Evolutionary conservation across 768 basidiomycete species (phyloP), one percentile per base, ranked within the genome.

Genomic region (Suillus occidentalis): DNA sequence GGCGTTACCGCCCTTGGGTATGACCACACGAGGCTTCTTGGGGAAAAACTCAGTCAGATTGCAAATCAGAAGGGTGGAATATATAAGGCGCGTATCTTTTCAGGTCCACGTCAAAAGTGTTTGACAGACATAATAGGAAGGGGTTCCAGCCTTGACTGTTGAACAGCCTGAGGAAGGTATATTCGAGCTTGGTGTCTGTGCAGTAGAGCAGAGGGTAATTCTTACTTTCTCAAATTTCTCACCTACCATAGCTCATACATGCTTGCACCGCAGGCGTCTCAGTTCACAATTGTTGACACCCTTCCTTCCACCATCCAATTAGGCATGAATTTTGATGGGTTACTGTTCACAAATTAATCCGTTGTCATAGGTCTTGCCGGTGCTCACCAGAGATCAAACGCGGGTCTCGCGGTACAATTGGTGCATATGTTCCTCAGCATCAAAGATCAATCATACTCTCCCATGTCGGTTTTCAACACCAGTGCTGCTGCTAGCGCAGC

Each of bases 1-100:
- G 97, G 95, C 7, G 82, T 99, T 28, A 92, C 96, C 10, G 85
- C 94, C 4, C 82, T 99, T 14, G 97, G 97, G 1, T 85, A 98
- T 68, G 97, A 99, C 72, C 97, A 99, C 78, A 87, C 92, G 50
- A 79, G 83, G 63, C 87, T 97, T 31, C 82, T 99, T 2, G 97
- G 97, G 0, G 90, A 90, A 71, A 97, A 96, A 0, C 77, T 99
- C 5, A 77, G 81, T 40, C 93, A 97, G 72, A 99, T 99, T 68
- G 93, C 96, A 1, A 87, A 87, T 84, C 97, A 99, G 72, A 99
- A 99, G 76, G 94, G 90, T 36, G 97, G 97, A 2, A 99, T 99
- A 61, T 99, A 90, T 79, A 99, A 99, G 84, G 91, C 87, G 60
- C 36, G 78, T 67, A 36, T 42, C n/a, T 42, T 6, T 28, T 22